Evolutionary conservation across 495 filamentous ascomycete species (phyloP).

Genomic region (Cetradonia linearis): DNA sequence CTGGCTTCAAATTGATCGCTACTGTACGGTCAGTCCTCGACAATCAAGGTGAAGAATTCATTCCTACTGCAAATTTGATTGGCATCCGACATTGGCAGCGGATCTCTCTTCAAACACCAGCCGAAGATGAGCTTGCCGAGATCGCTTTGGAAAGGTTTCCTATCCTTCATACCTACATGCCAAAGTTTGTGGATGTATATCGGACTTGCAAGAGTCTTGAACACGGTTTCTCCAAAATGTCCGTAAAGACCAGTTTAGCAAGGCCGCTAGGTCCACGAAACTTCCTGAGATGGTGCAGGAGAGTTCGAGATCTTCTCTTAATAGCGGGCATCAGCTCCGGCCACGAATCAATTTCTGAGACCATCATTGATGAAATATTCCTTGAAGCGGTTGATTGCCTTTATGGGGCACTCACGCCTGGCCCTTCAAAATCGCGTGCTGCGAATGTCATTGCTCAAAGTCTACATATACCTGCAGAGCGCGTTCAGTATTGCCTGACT

Average conservation of each 20-base stretch:
- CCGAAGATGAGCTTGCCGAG: slow-evolving; percentile 58
- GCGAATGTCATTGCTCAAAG: slow-evolving; percentile 65
- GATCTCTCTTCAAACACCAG: slow-evolving; percentile 55
- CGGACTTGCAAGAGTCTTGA: slow-evolving; percentile 36
- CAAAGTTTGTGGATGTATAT: slow-evolving; percentile 67
- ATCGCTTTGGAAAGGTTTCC: slow-evolving; percentile 63
- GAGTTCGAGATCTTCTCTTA: slow-evolving; percentile 52
- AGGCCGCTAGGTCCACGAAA: slow-evolving; percentile 65
- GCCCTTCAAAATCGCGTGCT: slow-evolving; percentile 48
- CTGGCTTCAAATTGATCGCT: slow-evolving; percentile 81
- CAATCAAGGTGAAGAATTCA: slow-evolving; percentile 55
- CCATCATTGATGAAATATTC: slow-evolving; percentile 72
- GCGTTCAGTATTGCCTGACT: slow-evolving; percentile 57
- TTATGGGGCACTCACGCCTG: slow-evolving; percentile 63
- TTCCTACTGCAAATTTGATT: slow-evolving; percentile 48
- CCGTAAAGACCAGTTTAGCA: slow-evolving; percentile 28
- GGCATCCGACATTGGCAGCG: slow-evolving; percentile 75
- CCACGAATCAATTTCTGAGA: slow-evolving; percentile 63
- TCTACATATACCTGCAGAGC: slow-evolving; percentile 72
- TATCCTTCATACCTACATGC: slow-evolving; percentile 55
- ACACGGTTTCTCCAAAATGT: background rate
- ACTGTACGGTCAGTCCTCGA: slow-evolving; percentile 73
- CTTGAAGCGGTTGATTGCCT: slow-evolving; percentile 86
- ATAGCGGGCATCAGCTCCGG: slow-evolving; percentile 54
- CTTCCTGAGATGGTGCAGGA: slow-evolving; percentile 78